Conservation (phyloP, 352 stramenopile species). For the Globisporangium sylvaticum region DNA sequence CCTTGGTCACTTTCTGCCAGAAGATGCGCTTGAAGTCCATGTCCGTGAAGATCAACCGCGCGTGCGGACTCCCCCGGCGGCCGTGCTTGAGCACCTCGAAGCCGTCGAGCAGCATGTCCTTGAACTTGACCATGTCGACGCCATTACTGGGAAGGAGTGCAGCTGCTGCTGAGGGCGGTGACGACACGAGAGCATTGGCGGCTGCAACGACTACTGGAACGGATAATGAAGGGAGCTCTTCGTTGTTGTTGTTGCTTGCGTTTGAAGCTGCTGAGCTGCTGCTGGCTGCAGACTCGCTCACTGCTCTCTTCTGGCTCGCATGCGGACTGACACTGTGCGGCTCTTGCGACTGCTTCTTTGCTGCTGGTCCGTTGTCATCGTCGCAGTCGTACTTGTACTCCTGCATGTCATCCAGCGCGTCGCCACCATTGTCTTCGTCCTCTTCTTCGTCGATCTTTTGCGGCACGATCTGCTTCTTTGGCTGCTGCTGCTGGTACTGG, state of each 20-base stretch:
- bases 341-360: constrained; percentile 1
- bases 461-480: constrained; percentile 26
- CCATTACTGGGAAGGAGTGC: constrained; percentile 17
- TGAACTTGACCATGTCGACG: constrained; percentile 54
- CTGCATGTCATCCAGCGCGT: constrained; percentile 23
- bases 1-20: constrained; percentile 69
- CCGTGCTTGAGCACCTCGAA: constrained; percentile 78
- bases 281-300: not conserved
- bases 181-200: not conserved
- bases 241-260: constrained; percentile 14
- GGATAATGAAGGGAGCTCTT: constrained; percentile 7
- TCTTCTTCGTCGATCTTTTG: constrained; percentile 52
- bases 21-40: constrained; percentile 77
- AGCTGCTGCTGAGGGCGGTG: not conserved
- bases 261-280: not conserved
- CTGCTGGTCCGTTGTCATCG: constrained; percentile 1
- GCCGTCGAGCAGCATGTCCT: constrained; percentile 58
- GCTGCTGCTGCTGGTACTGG: constrained; percentile 10
- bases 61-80: constrained; percentile 56
- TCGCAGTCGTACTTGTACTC: constrained; percentile 38
- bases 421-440: constrained; percentile 32
- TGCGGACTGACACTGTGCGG: not conserved
- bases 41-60: constrained; percentile 64
- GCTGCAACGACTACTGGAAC: not conserved
- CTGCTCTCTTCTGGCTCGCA: not conserved